Evolutionary conservation across 2,329 filamentous ascomycete genomes (phyloP).

Genomic region (Pestalotiopsis sp.): DNA sequence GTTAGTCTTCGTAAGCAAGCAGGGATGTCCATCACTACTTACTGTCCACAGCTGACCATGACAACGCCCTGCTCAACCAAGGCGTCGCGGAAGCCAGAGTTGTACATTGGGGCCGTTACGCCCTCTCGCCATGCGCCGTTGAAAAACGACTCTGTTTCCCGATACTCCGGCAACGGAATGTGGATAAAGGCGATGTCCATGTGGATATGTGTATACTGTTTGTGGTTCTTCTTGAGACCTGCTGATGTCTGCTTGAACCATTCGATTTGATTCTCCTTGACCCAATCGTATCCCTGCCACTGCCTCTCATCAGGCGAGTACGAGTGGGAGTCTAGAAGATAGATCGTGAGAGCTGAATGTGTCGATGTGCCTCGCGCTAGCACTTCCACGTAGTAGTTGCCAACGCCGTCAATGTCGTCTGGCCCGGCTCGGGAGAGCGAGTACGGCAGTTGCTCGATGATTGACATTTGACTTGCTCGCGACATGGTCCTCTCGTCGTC

Average conservation of each 20-base stretch:
- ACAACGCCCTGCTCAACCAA: slow-evolving; percentile 83
- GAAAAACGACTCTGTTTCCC: slow-evolving; percentile 57
- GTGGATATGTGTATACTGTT: slow-evolving; percentile 86
- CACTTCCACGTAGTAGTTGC: slow-evolving; percentile 93
- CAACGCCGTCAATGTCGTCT: slow-evolving; percentile 82
- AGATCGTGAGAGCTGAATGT: slow-evolving; percentile 92
- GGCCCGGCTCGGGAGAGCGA: slow-evolving; percentile 87
- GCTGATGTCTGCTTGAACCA: slow-evolving; percentile 88
- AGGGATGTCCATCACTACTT: slow-evolving; percentile 40
- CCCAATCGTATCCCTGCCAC: slow-evolving; percentile 95
- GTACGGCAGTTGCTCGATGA: slow-evolving; percentile 86
- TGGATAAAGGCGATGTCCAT: slow-evolving; percentile 98
- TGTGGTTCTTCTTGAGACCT: slow-evolving; percentile 74
- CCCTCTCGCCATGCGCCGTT: slow-evolving; percentile 80
- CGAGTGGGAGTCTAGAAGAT: slow-evolving; percentile 89
- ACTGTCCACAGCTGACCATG: slow-evolving; percentile 91
- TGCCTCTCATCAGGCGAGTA: slow-evolving; percentile 89
- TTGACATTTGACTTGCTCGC: slow-evolving; percentile 78
- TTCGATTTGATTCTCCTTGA: slow-evolving; percentile 90
- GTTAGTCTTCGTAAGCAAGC: slow-evolving; percentile 15
- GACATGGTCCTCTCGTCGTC: slow-evolving; percentile 83
- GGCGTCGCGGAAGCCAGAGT: slow-evolving; percentile 90
- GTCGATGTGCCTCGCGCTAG: slow-evolving; percentile 77
- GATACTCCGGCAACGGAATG: slow-evolving; percentile 92
- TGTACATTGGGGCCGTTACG: slow-evolving; percentile 86